These are phyloP conservation scores for Aspergillus diversus DNA, from an alignment of 495 filamentous ascomycete genomes.

Conservation along the genomic window DNA sequence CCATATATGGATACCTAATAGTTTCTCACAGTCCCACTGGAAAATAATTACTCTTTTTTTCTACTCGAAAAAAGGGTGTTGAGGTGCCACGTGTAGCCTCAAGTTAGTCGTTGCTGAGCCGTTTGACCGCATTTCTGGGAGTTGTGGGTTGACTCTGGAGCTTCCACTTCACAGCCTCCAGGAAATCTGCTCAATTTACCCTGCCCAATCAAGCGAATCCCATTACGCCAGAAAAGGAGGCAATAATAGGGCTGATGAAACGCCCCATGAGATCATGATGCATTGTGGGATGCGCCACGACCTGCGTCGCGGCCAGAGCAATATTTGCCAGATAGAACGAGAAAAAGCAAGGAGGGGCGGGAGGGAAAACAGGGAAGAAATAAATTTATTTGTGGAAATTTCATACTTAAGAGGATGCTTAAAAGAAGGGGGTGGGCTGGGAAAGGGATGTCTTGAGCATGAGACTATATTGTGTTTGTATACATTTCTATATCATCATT, in stretches of 20 bases:
- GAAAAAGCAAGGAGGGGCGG: background rate
- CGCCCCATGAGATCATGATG: slow-evolving; percentile 16
- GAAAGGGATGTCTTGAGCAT: too few species aligned
- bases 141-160: too few species aligned
- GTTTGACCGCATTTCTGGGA: slow-evolving; percentile 1
- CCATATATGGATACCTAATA: too few species aligned
- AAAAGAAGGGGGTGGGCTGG: too few species aligned
- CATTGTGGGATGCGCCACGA: slow-evolving; percentile 6
- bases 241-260: background rate
- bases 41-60: too few species aligned
- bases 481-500: too few species aligned
- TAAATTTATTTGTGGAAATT: background rate
- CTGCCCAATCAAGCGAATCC: background rate
- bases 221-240: background rate
- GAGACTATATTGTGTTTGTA: too few species aligned
- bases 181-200: background rate
- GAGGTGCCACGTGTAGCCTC: background rate
- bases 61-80: too few species aligned
- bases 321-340: background rate
- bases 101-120: background rate
- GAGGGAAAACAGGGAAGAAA: background rate
- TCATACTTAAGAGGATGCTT: too few species aligned
- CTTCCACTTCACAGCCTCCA: background rate
- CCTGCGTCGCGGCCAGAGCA: background rate
- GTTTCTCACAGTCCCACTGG: too few species aligned